These are phyloP conservation scores for Iberis pinnata DNA, from an alignment of 345 rosid species.

Conservation along the genomic window DNA sequence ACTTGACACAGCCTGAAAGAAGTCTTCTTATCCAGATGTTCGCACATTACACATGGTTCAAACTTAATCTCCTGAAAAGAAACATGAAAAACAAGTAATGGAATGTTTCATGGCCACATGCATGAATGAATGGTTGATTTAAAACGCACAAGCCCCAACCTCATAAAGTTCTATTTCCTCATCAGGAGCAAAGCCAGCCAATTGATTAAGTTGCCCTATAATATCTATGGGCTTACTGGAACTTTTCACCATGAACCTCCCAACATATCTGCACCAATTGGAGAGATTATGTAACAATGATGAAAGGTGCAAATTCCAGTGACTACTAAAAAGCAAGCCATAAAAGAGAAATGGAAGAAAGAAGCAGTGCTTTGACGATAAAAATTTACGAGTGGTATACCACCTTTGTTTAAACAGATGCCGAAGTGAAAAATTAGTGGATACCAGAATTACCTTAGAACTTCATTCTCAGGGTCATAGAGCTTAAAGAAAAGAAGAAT, in stretches of 20 bases:
- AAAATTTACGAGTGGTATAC: not conserved
- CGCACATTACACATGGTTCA: slow-evolving; percentile 91
- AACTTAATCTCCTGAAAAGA: slow-evolving; percentile 81
- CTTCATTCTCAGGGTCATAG: slow-evolving; percentile 71
- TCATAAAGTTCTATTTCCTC: slow-evolving; percentile 86
- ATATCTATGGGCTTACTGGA: slow-evolving; percentile 75
- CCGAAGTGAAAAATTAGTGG: slow-evolving; percentile 5
- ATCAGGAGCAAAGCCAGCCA: slow-evolving; percentile 89
- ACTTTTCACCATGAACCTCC: slow-evolving; percentile 75
- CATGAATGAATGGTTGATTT: slow-evolving; percentile 3
- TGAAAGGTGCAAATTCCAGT: not conserved
- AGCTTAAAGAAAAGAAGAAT: slow-evolving; percentile 87
- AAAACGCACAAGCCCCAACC: slow-evolving; percentile 38
- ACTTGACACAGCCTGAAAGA: slow-evolving; percentile 81
- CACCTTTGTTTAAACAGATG: slow-evolving; percentile 8
- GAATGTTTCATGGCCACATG: slow-evolving; percentile 6
- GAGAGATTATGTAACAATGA: slow-evolving; percentile 21
- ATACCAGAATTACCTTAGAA: slow-evolving; percentile 53
- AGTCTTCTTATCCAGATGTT: slow-evolving; percentile 65
- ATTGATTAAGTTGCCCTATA: slow-evolving; percentile 57
- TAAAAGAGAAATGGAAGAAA: not conserved
- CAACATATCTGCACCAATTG: slow-evolving; percentile 57
- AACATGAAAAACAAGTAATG: slow-evolving; percentile 9
- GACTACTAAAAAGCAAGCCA: no score
- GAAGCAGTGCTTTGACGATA: not conserved